Evolutionary conservation across 139 green algal genomes (phyloP).

Genomic region (Tetradesmus lagerheimii): DNA sequence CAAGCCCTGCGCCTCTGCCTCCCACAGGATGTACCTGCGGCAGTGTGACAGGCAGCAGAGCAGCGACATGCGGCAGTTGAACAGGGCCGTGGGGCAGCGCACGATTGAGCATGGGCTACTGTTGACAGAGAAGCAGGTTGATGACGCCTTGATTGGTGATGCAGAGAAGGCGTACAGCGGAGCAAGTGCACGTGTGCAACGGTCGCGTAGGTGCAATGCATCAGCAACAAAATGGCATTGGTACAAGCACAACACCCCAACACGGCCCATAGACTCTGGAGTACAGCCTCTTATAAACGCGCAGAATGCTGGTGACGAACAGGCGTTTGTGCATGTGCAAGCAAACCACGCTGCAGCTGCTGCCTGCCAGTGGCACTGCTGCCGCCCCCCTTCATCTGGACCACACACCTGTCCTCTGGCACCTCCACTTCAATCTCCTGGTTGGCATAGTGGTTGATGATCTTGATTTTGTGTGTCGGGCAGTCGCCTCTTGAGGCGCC

Average conservation of each 20-base stretch:
- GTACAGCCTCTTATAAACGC: too few relatives aligned
- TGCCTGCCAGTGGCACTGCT: constrained; percentile 6
- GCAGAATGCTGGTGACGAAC: too few relatives aligned
- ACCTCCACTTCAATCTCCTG: constrained; percentile 89
- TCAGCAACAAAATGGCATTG: too few relatives aligned
- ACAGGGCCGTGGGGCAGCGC: background rate
- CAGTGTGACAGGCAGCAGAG: background rate
- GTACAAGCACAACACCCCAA: too few relatives aligned
- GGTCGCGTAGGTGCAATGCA: too few relatives aligned
- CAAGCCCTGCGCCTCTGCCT: constrained; percentile 93
- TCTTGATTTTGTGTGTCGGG: constrained; percentile 81
- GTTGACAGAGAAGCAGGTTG: background rate
- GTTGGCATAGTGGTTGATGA: constrained; percentile 80
- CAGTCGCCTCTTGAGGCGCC: constrained; percentile 64
- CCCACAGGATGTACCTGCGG: constrained; percentile 92
- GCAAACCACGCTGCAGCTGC: background rate
- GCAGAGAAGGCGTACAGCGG: too few relatives aligned
- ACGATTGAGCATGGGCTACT: too few relatives aligned
- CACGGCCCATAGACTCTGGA: too few relatives aligned
- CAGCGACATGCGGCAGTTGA: background rate
- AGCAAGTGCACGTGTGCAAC: too few relatives aligned
- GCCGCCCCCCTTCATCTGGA: background rate
- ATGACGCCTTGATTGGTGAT: too few relatives aligned
- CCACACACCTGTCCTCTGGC: constrained; percentile 85
- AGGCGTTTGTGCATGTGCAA: background rate